A percentile compares a stretch with the other conserved stretches of the same genome.
These are phyloP conservation scores for Cornus suecica DNA, from an alignment of 148 eudicot species.

Conservation along the genomic window DNA sequence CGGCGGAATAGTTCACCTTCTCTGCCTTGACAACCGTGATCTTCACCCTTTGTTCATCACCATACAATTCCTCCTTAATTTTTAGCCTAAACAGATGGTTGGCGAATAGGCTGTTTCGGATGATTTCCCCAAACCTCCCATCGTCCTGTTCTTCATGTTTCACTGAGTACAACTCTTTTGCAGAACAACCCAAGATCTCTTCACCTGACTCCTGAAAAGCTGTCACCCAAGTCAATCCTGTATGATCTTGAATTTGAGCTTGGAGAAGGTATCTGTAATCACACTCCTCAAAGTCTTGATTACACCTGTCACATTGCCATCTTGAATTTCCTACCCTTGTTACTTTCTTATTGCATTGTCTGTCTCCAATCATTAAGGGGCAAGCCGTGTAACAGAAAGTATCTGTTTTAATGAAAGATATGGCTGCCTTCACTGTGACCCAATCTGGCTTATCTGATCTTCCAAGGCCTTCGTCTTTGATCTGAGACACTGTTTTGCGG, in stretches of 20 bases:
- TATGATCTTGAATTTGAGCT: slow-evolving; percentile 87
- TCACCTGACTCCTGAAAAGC: slow-evolving; percentile 93
- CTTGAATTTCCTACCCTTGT: slow-evolving; percentile 63
- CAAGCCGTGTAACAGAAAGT: slow-evolving; percentile 92
- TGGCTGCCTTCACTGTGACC: slow-evolving; percentile 74
- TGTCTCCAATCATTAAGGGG: slow-evolving; percentile 87
- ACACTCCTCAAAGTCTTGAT: slow-evolving; percentile 93
- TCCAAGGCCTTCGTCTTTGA: slow-evolving; percentile 86
- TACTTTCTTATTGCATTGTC: slow-evolving; percentile 95
- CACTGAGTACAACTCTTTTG: slow-evolving; percentile 68
- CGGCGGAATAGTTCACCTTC: slow-evolving; percentile 57
- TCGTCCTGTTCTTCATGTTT: slow-evolving; percentile 66
- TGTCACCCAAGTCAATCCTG: slow-evolving; percentile 87
- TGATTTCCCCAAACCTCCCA: slow-evolving; percentile 43
- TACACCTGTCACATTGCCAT: slow-evolving; percentile 93
- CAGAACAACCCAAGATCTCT: slow-evolving; percentile 81
- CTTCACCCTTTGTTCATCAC: slow-evolving; percentile 93
- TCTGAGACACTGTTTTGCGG: slow-evolving; percentile 76
- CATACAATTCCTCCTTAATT: slow-evolving; percentile 86
- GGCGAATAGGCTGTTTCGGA: slow-evolving; percentile 47
- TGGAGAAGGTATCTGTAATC: slow-evolving; percentile 93
- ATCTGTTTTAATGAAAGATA: slow-evolving; percentile 75
- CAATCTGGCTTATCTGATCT: slow-evolving; percentile 91
- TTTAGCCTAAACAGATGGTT: slow-evolving; percentile 66
- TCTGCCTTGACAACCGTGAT: slow-evolving; percentile 82